Base-by-base conservation (phyloP, 2,329 filamentous ascomycete species). In the Ophiostoma tasmaniense region DNA sequence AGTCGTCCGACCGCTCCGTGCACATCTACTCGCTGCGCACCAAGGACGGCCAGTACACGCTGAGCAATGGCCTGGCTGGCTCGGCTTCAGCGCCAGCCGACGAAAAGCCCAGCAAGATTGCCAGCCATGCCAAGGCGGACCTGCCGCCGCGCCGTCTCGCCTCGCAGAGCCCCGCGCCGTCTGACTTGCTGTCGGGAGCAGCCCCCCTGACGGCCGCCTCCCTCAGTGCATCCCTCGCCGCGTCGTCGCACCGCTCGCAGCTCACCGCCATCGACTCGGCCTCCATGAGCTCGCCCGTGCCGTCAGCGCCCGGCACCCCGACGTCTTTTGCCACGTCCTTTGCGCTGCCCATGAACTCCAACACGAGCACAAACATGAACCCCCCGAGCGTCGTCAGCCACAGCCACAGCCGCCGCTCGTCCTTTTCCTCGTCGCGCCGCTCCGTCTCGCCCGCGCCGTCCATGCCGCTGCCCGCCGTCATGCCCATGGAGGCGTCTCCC, bases 11-110 rank as follows among this genome's bases (percentile, higher is more conserved):
- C 80, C 90, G 95, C 76, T 97, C 95, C 1, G 94, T 98, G 17
- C 96, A 99, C 78, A 95, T 99, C 73, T 99, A 99, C 81, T 94
- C 91, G 0, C 82, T 99, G 72, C 96, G 92, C 81, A 97, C 91
- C 28, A 99, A 98, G 76, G 95, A 99, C 75, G 95, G 95, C 37
- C 92, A 96, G 74, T 97, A 97, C 76, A 93, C 92, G 0, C 83
- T 99, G 22, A 65, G 37, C 35, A 65, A 65, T 8, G 64, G 64
- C 5, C 30, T 64, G 10, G 61, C 17, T 2, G n/a, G n/a, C n/a
- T n/a, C n/a, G n/a, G 30, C 17, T 7, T 45, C 42, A 2, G 61
- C 61, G 30, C 7, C 61, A 4, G 22, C 22, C 35, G 64, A 22
- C n/a, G 66, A 17, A 4, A 37, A 14, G 50, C 42, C 66, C 45